These are phyloP conservation scores for Neohortaea acidophila DNA, from an alignment of 495 filamentous ascomycete species.

Conservation along the genomic window DNA sequence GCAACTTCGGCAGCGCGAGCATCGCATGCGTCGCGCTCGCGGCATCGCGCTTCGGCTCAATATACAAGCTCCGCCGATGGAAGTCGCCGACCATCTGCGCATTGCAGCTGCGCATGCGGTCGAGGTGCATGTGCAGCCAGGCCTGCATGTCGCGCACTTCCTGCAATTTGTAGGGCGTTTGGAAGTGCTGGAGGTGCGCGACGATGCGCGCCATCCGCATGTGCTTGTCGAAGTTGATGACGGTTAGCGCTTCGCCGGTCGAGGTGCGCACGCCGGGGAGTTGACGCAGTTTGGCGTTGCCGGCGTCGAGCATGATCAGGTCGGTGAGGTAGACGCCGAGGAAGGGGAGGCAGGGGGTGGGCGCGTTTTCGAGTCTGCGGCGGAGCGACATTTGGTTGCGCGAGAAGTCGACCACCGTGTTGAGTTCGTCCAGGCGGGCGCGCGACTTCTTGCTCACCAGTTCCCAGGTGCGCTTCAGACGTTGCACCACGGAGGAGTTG, in stretches of 20 bases:
- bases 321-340: slow-evolving; percentile 94
- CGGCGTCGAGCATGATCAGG: slow-evolving; percentile 76
- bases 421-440: slow-evolving; percentile 57
- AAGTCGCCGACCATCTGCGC: slow-evolving; percentile 63
- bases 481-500: slow-evolving; percentile 77
- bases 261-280: slow-evolving; percentile 34
- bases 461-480: slow-evolving; percentile 92
- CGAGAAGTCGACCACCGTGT: slow-evolving; percentile 68
- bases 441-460: slow-evolving; percentile 74
- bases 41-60: slow-evolving; percentile 45
- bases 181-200: slow-evolving; percentile 89
- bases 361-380: slow-evolving; percentile 68
- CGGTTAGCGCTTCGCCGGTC: slow-evolving; percentile 43
- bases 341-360: slow-evolving; percentile 88
- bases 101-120: slow-evolving; percentile 63
- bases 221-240: slow-evolving; percentile 99
- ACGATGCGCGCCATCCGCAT: slow-evolving; percentile 89
- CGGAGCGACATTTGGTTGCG: slow-evolving; percentile 89
- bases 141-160: slow-evolving; percentile 84
- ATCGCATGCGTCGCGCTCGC: neutral
- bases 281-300: slow-evolving; percentile 66
- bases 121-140: slow-evolving; percentile 77
- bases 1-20: too few species aligned
- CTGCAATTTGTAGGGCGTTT: slow-evolving; percentile 77
- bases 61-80: slow-evolving; percentile 70